Base-by-base conservation (phyloP, 805 yeast species). In the Zygotorulaspora chibaensis region DNA sequence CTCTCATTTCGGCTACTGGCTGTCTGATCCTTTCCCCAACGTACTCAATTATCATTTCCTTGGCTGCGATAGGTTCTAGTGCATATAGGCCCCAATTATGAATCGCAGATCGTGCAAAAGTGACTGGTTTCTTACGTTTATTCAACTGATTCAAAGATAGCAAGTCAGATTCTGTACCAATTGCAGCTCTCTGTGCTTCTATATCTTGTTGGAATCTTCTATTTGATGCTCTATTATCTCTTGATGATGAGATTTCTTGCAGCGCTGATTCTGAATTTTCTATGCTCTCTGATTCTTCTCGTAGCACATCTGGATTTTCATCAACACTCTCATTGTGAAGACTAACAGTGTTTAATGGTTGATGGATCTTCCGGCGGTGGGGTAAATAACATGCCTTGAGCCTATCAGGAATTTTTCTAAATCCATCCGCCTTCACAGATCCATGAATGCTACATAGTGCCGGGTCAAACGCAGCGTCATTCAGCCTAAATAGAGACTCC, bases 21-120 rank as follows among this genome's bases (percentile, higher is more conserved):
- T 88, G 96, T 45, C 98, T 74, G 25, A 93, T 81, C 45, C 95
- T 76, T 56, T 93, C 98, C 25, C 99, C 99, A 3, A 93, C 97
- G 58, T 93, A 93, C 66, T 93, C 99, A 48, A 93, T 91, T 59
- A 93, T 89, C 96, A 93, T 91, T 65, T 93, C 99, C 54, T 82
- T 85, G 0, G 93, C 95, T n/a, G 88, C 86, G 60, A 93, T 93
- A 1, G 95, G 95, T 59, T 93, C 98, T 58, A 87, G 70, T 0
- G 99, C 99, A 67, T 89, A 93, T 33, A 93, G 69, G 0, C 99
- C 99, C 99, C 99, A 93, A 60, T 91, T 88, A 65, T 93, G 99
- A 59, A 93, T 93, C 0, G 97, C 95, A 2, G 97, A 89, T 43
- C 98, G 74, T 0, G 97, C 97, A 72, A 90, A 90, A n/a, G 93